Evolutionary conservation across 352 stramenopile genomes (phyloP).

Genomic region (Globisporangium radiosum): DNA sequence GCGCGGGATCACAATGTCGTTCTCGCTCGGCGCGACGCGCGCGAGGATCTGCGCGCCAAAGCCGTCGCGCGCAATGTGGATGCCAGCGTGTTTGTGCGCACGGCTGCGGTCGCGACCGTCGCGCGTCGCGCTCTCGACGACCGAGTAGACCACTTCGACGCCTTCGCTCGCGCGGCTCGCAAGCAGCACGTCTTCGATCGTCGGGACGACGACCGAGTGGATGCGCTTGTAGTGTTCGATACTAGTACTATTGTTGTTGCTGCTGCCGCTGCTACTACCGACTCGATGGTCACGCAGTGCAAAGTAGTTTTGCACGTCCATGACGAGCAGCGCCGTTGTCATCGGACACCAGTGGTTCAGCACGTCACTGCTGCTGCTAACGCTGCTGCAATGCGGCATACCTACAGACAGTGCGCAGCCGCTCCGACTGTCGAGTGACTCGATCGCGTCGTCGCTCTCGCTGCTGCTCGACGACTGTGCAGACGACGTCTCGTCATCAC

Average conservation of each 20-base stretch:
- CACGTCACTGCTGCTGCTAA: constrained; percentile 12
- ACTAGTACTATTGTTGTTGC: constrained; percentile 17
- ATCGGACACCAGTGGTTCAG: constrained; percentile 49
- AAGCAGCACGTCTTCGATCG: constrained; percentile 53
- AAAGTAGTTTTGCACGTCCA: constrained; percentile 76
- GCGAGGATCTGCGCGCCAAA: constrained; percentile 68
- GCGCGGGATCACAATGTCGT: constrained; percentile 83
- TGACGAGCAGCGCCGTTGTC: constrained; percentile 53
- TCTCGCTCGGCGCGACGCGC: constrained; percentile 32
- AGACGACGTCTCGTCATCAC: constrained; percentile 3
- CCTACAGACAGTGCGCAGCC: too few species aligned
- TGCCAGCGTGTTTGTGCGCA: constrained; percentile 83
- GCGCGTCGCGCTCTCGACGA: constrained; percentile 82
- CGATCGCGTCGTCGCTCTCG: too few species aligned
- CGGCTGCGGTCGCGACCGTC: constrained; percentile 79
- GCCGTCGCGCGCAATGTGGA: constrained; percentile 61
- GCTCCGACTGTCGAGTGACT: too few species aligned
- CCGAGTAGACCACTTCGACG: constrained; percentile 85
- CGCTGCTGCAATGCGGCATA: too few species aligned
- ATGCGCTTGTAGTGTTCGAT: constrained; percentile 42
- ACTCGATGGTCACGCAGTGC: constrained; percentile 15
- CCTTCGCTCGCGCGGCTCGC: constrained; percentile 39
- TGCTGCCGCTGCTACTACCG: not conserved
- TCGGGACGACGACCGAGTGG: constrained; percentile 43
- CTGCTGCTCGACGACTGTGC: constrained; percentile 5